Evolutionary conservation across 257 asterid species (phyloP).

Genomic region (Gynochthodes officinalis): DNA sequence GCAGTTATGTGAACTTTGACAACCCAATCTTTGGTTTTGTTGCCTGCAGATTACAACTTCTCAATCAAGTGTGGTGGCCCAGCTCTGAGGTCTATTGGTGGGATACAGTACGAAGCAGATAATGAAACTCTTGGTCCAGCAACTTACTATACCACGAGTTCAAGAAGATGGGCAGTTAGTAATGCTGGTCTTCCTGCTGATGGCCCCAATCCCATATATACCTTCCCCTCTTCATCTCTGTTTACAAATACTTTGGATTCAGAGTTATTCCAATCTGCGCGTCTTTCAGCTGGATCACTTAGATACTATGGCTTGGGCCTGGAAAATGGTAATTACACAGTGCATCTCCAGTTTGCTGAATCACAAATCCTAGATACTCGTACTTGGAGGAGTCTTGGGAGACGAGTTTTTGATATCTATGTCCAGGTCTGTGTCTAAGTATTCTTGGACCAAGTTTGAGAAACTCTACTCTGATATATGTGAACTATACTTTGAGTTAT

Average conservation of each 20-base stretch:
- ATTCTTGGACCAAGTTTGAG: not conserved
- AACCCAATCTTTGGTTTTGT: conserved; percentile 9
- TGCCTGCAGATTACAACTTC: conserved; percentile 58
- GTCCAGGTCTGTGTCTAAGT: conserved; percentile 48
- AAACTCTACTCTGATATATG: not conserved
- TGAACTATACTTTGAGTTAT: not conserved
- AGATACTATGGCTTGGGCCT: conserved; percentile 82
- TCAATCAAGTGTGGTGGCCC: conserved; percentile 73
- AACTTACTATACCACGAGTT: conserved; percentile 38
- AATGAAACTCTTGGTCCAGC: conserved; percentile 67
- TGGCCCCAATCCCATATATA: conserved; percentile 36
- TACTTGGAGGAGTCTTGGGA: conserved; percentile 66
- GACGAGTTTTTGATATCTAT: conserved; percentile 69
- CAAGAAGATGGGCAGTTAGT: conserved; percentile 77
- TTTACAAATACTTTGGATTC: conserved; percentile 55
- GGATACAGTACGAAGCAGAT: conserved; percentile 49
- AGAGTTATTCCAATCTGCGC: conserved; percentile 57
- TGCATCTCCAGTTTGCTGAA: conserved; percentile 70
- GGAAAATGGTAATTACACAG: conserved; percentile 74
- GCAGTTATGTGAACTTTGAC: not conserved
- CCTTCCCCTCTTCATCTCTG: conserved; percentile 20
- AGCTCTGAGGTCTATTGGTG: conserved; percentile 35
- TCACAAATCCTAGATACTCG: conserved; percentile 27
- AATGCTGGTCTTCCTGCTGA: conserved; percentile 63
- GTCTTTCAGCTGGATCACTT: conserved; percentile 72